Base-by-base conservation (phyloP, 192 early-diverging fungal species). In the Podila minutissima region DNA sequence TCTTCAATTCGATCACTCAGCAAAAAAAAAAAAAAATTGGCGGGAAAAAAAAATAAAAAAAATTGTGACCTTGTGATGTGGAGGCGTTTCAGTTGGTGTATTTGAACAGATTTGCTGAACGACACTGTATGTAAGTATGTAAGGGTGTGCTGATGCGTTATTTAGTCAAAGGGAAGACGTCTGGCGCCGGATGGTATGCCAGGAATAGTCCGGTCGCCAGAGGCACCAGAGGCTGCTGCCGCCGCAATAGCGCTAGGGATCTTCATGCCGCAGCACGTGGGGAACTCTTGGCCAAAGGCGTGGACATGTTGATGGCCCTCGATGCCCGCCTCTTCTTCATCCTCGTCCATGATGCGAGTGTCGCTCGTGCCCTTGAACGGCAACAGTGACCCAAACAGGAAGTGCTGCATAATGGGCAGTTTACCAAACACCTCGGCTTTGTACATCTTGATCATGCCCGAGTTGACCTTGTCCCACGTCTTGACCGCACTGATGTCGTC, bases 391-490 rank as follows among this genome's bases (percentile, higher is more conserved):
- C 97, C 98, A 90, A 99, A 99, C 74, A 97, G 86, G 81, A 97
- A 98, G 72, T 99, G 98, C 84, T 99, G 98, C 97, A 98, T 98
- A 60, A 99, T 97, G 3, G 98, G 98, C 32, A 99, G 85, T 82
- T 99, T 99, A 26, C 90, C 89, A 63, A 96, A 87, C 9, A 96
- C 98, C 77, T 99, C 97, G 0, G 93, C 96, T 35, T 89, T 89
- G 87, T 97, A 98, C 96, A 98, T 97, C 83, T 97, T 99, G 69
- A 95, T 82, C 93, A 98, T 93, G 20, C 97, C 97, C 28, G 88
- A 73, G 72, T 96, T 94, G 46, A 99, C 94, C 85, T 99, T 99
- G 53, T 87, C 85, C 97, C 97, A 98, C 8, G 88, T 87, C 72
- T 75, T 83, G 67, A 83, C 83, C 17, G 91, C 94, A 65, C 93